Evolutionary conservation across 768 basidiomycete species (phyloP).

Genomic region (Mycena pura): DNA sequence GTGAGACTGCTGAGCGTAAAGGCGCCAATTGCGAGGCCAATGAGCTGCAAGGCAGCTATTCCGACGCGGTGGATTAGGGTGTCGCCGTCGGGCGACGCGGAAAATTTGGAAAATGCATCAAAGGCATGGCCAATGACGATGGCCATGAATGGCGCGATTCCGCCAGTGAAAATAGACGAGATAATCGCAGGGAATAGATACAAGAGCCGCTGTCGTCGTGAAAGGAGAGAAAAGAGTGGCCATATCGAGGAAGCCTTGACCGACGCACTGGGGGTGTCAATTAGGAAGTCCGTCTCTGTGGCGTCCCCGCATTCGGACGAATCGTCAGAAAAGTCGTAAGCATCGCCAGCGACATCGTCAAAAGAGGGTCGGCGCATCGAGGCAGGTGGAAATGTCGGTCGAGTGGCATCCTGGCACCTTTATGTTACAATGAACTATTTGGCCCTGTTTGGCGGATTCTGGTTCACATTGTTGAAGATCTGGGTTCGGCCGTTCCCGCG

Average conservation of each 20-base stretch:
- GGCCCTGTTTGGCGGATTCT: not conserved
- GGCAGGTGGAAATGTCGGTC: not conserved
- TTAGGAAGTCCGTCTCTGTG: slow-evolving; percentile 17
- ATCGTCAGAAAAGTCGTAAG: not conserved
- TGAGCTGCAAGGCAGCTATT: slow-evolving; percentile 66
- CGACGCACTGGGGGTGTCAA: slow-evolving; percentile 13
- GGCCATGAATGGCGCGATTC: slow-evolving; percentile 89
- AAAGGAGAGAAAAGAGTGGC: slow-evolving; percentile 69
- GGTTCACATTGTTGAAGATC: no score
- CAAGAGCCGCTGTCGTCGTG: slow-evolving; percentile 59
- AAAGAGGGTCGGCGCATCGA: slow-evolving; percentile 5
- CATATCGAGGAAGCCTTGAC: slow-evolving; percentile 47
- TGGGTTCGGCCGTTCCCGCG: no score
- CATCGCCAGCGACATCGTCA: slow-evolving; percentile 16
- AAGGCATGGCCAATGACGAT: slow-evolving; percentile 80
- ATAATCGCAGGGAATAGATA: slow-evolving; percentile 70
- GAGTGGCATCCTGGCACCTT: not conserved
- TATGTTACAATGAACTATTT: not conserved
- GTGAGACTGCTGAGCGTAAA: slow-evolving; percentile 78
- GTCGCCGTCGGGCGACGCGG: slow-evolving; percentile 49
- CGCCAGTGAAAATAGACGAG: slow-evolving; percentile 69
- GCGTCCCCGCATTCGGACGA: not conserved
- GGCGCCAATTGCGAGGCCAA: slow-evolving; percentile 69
- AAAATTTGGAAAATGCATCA: slow-evolving; percentile 70
- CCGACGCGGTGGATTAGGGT: slow-evolving; percentile 64